phyloP scores from a whole-genome alignment of 768 basidiomycete genomes.

The Macrocybe gigantea region DNA sequence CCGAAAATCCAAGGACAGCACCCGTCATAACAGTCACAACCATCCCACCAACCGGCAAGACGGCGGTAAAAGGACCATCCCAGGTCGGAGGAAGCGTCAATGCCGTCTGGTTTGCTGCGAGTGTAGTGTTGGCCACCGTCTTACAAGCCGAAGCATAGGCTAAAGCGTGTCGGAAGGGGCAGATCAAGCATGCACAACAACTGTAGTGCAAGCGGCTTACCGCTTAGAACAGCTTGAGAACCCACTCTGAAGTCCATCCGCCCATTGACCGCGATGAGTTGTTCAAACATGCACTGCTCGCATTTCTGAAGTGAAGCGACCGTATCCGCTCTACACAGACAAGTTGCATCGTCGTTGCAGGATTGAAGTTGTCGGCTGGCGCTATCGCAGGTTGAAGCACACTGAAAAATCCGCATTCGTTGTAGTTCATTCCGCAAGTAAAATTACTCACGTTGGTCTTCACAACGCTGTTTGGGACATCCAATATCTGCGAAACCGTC shows the following conservation, averaged over 20 bases:
- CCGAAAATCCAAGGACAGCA: slow-evolving; percentile 40
- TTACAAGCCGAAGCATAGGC: slow-evolving; percentile 52
- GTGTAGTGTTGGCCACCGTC: slow-evolving; percentile 25
- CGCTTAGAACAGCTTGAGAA: slow-evolving; percentile 49
- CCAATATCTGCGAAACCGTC: slow-evolving; percentile 38
- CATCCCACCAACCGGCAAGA: slow-evolving; percentile 38
- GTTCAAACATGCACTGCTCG: slow-evolving; percentile 63
- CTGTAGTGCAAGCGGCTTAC: slow-evolving; percentile 26
- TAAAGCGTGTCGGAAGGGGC: slow-evolving; percentile 17
- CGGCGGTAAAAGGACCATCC: slow-evolving; percentile 53
- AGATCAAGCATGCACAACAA: slow-evolving; percentile 1
- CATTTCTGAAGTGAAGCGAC: slow-evolving; percentile 41
- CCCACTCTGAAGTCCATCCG: slow-evolving; percentile 49
- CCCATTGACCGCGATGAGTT: slow-evolving; percentile 44
- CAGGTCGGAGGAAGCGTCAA: slow-evolving; percentile 45
- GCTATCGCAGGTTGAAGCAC: slow-evolving; percentile 21
- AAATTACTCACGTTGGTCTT: slow-evolving; percentile 21
- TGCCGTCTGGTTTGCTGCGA: slow-evolving; percentile 31
- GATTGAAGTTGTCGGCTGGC: slow-evolving; percentile 21
- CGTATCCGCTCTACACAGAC: slow-evolving; percentile 46
- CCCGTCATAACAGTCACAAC: slow-evolving; percentile 39
- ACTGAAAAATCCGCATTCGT: slow-evolving; percentile 28
- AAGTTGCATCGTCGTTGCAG: slow-evolving; percentile 43
- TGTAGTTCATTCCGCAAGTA: slow-evolving; percentile 15
- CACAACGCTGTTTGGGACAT: slow-evolving; percentile 26